Evolutionary conservation across 352 stramenopile genomes (phyloP), one percentile per base, ranked within the genome.

Genomic region (Pythium utonaiense): DNA sequence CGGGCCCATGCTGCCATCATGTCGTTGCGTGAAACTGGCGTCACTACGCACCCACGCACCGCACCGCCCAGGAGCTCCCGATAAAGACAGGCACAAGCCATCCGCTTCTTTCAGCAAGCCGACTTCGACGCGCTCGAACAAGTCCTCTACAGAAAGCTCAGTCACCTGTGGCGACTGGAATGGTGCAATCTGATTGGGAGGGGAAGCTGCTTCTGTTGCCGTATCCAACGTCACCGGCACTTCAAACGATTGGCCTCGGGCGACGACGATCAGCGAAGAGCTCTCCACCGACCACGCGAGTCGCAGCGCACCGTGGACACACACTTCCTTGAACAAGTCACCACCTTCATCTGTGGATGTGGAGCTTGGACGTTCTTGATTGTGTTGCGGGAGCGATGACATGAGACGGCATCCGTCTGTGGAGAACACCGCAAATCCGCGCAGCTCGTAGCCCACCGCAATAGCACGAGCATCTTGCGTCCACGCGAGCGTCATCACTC

Each of bases 11-110:
- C 69, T 68, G 12, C 80, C 73, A 60, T 87, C 71, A 24, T 47
- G 31, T 2, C 73, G 75, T 2, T 66, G 72, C 17, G 80, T 91
- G 47, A 93, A 93, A 52, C 77, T 85, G 48, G 73, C 80, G 24
- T 92, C 83, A 24, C 77, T 91, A 31, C 82, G 83, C 50, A 95
- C 83, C 86, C 86, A 95, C 10, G 83, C 83, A 6, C 86, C 86
- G 17, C 72, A 85, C 10, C 85, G 86, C 13, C 76, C 73, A 14
- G 80, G 80, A 19, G 85, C 78, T 2, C 86, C 86, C 3, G 86
- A 88, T 0, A 95, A 64, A 17, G 86, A 95, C 7, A 95, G 68
- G 63, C 86, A 93, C 19, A 95, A 47, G 1, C 86, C 86, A 53
- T 93, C 78, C 40, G 72, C 48, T 14, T 80, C 67, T 62, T 92